phyloP scores from a whole-genome alignment of 2,329 filamentous ascomycete genomes.

The Alternaria sp. region DNA sequence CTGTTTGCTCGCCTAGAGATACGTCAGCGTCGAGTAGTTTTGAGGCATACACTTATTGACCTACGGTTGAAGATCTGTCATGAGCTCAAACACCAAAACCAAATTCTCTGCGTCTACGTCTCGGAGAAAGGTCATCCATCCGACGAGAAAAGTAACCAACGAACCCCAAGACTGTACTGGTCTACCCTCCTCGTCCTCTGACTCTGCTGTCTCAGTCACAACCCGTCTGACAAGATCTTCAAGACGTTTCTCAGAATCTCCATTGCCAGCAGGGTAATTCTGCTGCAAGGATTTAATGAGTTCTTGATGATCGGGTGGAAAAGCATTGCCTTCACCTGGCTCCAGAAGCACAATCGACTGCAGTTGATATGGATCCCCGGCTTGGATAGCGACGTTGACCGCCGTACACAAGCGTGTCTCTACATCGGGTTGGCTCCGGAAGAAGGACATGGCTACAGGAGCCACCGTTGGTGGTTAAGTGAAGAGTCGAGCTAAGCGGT shows the following conservation, averaged over 20 bases:
- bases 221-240: slow-evolving; percentile 33
- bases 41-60: slow-evolving; percentile 41
- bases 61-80: slow-evolving; percentile 79
- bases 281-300: slow-evolving; percentile 38
- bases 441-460: slow-evolving; percentile 30
- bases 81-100: slow-evolving; percentile 75
- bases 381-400: slow-evolving; percentile 39
- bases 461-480: slow-evolving; percentile 18
- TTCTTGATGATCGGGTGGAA: slow-evolving; percentile 37
- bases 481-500: slow-evolving; percentile 17
- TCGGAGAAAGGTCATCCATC: slow-evolving; percentile 82
- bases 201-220: slow-evolving; percentile 55
- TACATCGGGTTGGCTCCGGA: slow-evolving; percentile 33
- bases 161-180: slow-evolving; percentile 72
- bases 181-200: slow-evolving; percentile 68
- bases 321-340: slow-evolving; percentile 29
- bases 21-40: slow-evolving; percentile 12
- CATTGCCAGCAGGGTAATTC: slow-evolving; percentile 34
- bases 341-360: slow-evolving; percentile 43
- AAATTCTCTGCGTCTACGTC: slow-evolving; percentile 82
- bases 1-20: slow-evolving; percentile 74
- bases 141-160: slow-evolving; percentile 80
- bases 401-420: slow-evolving; percentile 39
- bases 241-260: slow-evolving; percentile 31
- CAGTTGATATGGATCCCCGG: slow-evolving; percentile 33